Base-by-base conservation (phyloP, 2,329 filamentous ascomycete species). In the Hypoxylon sp. region DNA sequence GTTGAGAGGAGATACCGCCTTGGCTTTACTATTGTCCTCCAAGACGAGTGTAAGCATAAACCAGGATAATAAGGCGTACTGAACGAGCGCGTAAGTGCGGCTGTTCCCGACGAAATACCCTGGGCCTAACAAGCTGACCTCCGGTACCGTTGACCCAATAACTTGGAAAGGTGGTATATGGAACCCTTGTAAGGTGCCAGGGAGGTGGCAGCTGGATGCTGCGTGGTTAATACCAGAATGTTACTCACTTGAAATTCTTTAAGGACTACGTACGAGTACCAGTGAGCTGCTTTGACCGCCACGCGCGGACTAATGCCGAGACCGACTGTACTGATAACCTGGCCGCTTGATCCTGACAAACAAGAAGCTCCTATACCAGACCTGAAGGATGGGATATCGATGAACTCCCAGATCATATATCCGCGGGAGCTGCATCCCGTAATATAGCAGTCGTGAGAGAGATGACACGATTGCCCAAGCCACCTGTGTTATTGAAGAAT, bases 61-160 rank as follows among this genome's bases (percentile, higher is more conserved):
- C 54, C 51, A 65, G 35, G 56, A 40, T 56, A 48, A 56, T 40
- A 55, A 56, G 37, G 41, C 38, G 35, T 45, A 21, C 33, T 46
- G 48, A 35, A 40, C 15, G 48, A 59, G 61, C 61, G 58, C 48
- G 61, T 64, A 59, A 58, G 49, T 40, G 61, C 61, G 61, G 61
- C 40, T 62, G 55, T 33, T 62, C 54, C 61, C 61, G 61, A 62
- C 31, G 21, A 59, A 62, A 58, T 61, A 56, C 35, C 61, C 61
- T 47, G 35, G 57, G n/a, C 23, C 26, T 1, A 35, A 53, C 43
- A 53, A 37, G 37, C 51, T 59, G 42, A 45, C 49, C 40, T 55
- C 27, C 56, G 38, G 27, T 60, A 35, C 48, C 53, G 61, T 51
- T 26, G 51, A 56, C 31, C 59, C 57, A 58, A 53, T 51, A 50